phyloP scores from a whole-genome alignment of 108 stramenopile genomes.

The Aurantiochytrium sp. region DNA sequence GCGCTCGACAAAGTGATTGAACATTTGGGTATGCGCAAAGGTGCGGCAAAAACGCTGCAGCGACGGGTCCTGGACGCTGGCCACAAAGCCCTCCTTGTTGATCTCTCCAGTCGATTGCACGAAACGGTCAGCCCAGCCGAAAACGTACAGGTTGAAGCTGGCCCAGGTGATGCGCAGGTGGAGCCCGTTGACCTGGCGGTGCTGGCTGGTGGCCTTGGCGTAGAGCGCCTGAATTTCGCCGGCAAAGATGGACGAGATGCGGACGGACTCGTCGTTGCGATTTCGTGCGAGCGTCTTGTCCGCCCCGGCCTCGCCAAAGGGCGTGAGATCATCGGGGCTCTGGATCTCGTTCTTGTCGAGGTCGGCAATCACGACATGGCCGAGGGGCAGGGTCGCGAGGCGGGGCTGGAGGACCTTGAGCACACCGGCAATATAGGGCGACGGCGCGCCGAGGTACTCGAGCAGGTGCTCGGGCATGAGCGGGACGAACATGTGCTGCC shows the following conservation, averaged over 20 bases:
- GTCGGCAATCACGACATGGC: neutral
- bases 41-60: neutral
- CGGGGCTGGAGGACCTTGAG: neutral
- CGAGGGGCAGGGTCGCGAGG: neutral
- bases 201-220: neutral
- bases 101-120: neutral
- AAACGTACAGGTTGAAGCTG: neutral
- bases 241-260: neutral
- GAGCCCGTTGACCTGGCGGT: neutral
- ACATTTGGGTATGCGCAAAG: conserved; percentile 29
- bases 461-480: conserved; percentile 27
- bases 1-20: conserved; percentile 12
- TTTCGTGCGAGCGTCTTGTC: neutral
- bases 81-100: neutral
- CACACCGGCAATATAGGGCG: neutral
- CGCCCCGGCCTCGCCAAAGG: neutral
- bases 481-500: conserved; percentile 26
- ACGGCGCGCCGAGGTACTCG: conserved; percentile 2
- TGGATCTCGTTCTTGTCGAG: conserved; percentile 22
- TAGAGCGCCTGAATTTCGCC: neutral
- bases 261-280: neutral
- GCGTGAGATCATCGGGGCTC: neutral
- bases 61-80: neutral
- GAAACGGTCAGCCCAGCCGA: neutral
- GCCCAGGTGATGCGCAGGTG: neutral